Base-by-base conservation (phyloP, 140 eudicot species). In the Ambrosia hybrid region DNA sequence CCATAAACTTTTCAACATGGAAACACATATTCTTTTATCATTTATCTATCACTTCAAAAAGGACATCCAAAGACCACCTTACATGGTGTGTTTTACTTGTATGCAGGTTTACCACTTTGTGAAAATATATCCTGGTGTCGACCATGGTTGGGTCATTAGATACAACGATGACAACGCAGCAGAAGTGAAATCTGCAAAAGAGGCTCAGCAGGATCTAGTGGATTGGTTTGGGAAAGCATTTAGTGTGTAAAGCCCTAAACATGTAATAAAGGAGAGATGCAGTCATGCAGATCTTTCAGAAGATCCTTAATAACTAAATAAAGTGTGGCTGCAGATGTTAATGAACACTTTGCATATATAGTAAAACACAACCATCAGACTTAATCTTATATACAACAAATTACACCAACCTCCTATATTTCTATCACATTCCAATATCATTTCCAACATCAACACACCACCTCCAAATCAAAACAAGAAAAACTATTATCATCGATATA, bases 101-200 rank as follows among this genome's bases (percentile, higher is more conserved):
- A 34, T 71, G 78, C 67, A 90, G 97, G 82, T 90, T 76, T 75
- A 82, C 37, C 36, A 69, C 60, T 85, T 80, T 80, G 95, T 88
- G 66, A 90, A 90, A 75, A 85, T 85, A 46, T 90, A 83, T 66
- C 86, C 79, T 38, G 88, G 95, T 3, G 89, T 82, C 7, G 36
- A 76, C 0, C 97, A 90, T 67, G 97, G 97, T 15, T 90, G 97
- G 97, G 72, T 90, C 2, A 83, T 82, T 70, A 79, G 95, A 61
- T 90, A 88, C 76, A 76, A 85, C 0, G 78, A 55, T 61, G 91
- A 83, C 0, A 90, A 87, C 33, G 86, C 76, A 53, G 72, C 43
- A 3, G 88, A 61, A 0, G 83, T 87, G 65, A 83, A 79, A 72
- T 30, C 67, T 77, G 95, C 95, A 4, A 59, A 77, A 56, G 97